These are phyloP conservation scores for Coniferiporia weirii DNA, from an alignment of 1,284 basidiomycete species.

Conservation along the genomic window DNA sequence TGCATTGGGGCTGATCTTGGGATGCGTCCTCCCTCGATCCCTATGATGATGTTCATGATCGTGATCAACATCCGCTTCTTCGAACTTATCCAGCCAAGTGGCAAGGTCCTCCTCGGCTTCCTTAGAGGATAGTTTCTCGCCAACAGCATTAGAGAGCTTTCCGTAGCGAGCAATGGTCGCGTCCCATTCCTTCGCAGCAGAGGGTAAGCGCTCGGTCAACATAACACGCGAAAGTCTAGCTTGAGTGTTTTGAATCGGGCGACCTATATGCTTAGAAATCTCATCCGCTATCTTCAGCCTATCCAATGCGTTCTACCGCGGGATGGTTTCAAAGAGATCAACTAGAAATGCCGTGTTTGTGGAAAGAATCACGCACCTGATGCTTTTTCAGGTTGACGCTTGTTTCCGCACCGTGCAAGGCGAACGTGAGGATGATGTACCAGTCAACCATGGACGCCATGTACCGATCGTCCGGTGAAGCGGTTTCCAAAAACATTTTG, in stretches of 20 bases:
- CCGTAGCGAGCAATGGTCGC: no score
- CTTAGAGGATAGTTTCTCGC: no score
- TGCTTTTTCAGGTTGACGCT: conserved; percentile 34
- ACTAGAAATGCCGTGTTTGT: neutral
- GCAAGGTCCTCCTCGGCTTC: no score
- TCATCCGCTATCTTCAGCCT: conserved; percentile 46
- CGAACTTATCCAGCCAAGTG: no score
- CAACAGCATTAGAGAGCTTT: no score
- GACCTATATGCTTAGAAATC: conserved; percentile 40
- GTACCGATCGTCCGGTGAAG: conserved; percentile 55
- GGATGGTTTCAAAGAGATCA: conserved; percentile 21
- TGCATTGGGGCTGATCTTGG: no score
- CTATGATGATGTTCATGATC: no score
- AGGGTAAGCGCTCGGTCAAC: neutral
- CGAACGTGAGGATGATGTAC: conserved; percentile 49
- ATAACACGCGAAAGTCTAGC: conserved; percentile 43
- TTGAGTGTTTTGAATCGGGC: conserved; percentile 38
- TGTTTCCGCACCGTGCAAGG: conserved; percentile 44
- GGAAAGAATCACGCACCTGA: neutral
- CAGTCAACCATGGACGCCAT: conserved; percentile 53
- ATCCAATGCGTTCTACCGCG: conserved; percentile 30
- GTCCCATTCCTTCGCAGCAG: no score
- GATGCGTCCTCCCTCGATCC: no score
- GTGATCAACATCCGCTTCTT: no score
- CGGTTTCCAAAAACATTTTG: conserved; percentile 45